Evolutionary conservation across 345 rosid species (phyloP), one percentile per base, ranked within the genome.

Genomic region (Clausena lansium): DNA sequence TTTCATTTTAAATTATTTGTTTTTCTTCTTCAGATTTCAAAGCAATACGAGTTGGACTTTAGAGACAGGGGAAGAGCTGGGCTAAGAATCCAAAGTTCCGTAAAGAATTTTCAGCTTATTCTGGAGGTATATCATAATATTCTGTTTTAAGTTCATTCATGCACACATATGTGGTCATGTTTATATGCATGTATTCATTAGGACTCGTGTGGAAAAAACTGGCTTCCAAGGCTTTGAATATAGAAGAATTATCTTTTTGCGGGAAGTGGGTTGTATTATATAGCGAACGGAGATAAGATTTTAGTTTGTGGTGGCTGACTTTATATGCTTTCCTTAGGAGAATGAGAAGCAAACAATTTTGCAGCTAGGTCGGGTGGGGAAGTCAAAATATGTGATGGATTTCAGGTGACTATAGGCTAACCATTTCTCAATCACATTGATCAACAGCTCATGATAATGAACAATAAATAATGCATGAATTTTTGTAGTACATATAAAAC

Each of bases 81-180:
- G 52, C 92, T 89, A 52, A 84, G 82, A 84, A 88, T 89, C 75
- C 91, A 89, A 81, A 87, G 87, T 78, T 95, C 98, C 0, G 96
- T 87, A 76, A 95, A 93, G 87, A 95, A 95, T 84, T 95, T 93
- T 87, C 97, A 95, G 92, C 89, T 95, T 14, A 89, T 87, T 78
- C 75, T 83, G 69, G 89, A 90, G 91, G 99, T 95, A 81, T 38
- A 17, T 36, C n/a, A 9, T 60, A 28, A 67, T 68, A 20, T 71
- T 25, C 33, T 35, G 54, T 67, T 71, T 45, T 3, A 71, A 35
- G 74, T 71, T 52, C 0, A 52, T 17, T 6, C 38, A 14, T 45
- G 60, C 74, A 20, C 11, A 9, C 55, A 9, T n/a, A n/a, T 45
- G 60, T 57, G 20, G 28, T 52, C 55, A 20, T 52, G 41, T 52